Evolutionary conservation across 2,329 filamentous ascomycete species (phyloP).

Genomic region (Aureobasidium vineae): DNA sequence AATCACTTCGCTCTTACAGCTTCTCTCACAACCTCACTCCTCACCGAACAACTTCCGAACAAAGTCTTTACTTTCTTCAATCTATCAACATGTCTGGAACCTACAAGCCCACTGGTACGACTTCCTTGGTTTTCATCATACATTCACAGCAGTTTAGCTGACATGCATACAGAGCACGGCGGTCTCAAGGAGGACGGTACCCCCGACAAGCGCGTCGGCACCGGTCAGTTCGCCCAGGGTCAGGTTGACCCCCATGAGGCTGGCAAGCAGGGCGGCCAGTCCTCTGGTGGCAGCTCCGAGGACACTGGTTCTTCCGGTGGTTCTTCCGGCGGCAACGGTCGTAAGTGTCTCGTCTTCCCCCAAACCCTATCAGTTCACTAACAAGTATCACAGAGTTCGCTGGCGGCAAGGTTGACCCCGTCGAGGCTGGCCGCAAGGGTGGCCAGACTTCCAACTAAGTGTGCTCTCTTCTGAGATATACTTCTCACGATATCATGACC

Average conservation of each 20-base stretch:
- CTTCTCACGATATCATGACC: neutral
- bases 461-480: neutral
- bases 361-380: neutral
- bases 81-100: slow-evolving; percentile 36
- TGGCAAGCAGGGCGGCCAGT: slow-evolving; percentile 41
- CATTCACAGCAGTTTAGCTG: neutral
- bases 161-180: slow-evolving; percentile 40
- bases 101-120: slow-evolving; percentile 40
- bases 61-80: slow-evolving; percentile 25
- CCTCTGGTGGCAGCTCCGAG: slow-evolving; percentile 27
- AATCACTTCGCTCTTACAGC: slow-evolving; percentile 8
- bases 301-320: slow-evolving; percentile 10
- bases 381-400: slow-evolving; percentile 39
- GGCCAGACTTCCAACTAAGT: slow-evolving; percentile 33
- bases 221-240: slow-evolving; percentile 45
- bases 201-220: slow-evolving; percentile 45
- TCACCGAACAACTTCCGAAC: slow-evolving; percentile 25
- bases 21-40: slow-evolving; percentile 23
- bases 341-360: slow-evolving; percentile 5
- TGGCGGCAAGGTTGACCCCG: slow-evolving; percentile 44
- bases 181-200: slow-evolving; percentile 46
- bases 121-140: neutral
- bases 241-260: slow-evolving; percentile 46
- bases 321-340: slow-evolving; percentile 28
- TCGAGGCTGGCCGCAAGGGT: slow-evolving; percentile 43